Evolutionary conservation across 164 flowering plant species (phyloP).

Genomic region (Kalanchoe fedtschenkoi): DNA sequence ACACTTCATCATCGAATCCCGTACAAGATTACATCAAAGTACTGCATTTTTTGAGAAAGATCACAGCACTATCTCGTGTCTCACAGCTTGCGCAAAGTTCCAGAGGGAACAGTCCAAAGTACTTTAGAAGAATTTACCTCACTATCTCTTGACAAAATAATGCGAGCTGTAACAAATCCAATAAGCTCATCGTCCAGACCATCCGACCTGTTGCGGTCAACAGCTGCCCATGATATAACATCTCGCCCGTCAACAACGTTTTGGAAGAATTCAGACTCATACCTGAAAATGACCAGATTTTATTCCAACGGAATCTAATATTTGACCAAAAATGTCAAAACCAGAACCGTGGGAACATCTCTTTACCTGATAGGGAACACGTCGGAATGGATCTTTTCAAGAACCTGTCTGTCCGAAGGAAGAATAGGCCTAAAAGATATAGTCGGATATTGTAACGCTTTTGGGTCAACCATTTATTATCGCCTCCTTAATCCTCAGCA

Average conservation of each 20-base stretch:
- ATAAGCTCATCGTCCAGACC: constrained; percentile 63
- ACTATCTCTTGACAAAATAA: constrained; percentile 65
- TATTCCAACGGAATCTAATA: neutral
- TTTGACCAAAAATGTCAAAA: neutral
- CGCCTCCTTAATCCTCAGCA: constrained; percentile 27
- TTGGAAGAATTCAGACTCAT: constrained; percentile 84
- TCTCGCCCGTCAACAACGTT: constrained; percentile 75
- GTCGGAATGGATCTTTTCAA: constrained; percentile 64
- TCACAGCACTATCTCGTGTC: no score
- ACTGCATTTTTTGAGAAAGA: neutral
- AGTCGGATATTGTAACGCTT: constrained; percentile 30
- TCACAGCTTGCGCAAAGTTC: no score
- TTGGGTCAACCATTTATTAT: constrained; percentile 43
- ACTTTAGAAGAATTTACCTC: constrained; percentile 39
- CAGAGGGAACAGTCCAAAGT: neutral
- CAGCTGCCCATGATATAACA: constrained; percentile 93
- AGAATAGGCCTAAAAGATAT: constrained; percentile 63
- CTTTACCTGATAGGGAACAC: constrained; percentile 81
- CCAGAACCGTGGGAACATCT: constrained; percentile 7
- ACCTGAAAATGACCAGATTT: constrained; percentile 38
- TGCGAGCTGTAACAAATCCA: constrained; percentile 88
- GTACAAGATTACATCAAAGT: neutral
- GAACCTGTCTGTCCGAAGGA: constrained; percentile 63
- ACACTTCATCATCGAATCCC: no score
- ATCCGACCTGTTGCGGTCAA: constrained; percentile 62